Conservation (phyloP, 352 stramenopile genomes). For the Phytopythium montanum region DNA sequence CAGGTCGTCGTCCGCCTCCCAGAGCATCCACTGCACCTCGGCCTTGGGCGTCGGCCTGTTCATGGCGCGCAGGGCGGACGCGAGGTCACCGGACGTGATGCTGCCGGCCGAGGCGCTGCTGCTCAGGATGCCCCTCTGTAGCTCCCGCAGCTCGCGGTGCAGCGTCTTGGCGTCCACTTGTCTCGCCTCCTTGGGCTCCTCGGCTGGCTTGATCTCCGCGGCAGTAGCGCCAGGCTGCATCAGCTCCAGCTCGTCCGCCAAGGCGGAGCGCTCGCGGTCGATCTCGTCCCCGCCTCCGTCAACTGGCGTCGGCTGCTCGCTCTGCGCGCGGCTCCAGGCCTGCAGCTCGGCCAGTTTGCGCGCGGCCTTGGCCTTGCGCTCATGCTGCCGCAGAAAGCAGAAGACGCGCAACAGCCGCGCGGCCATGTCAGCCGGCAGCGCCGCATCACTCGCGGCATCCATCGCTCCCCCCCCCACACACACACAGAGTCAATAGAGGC, state of each 20-base stretch:
- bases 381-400: slow-evolving; percentile 50
- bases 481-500: too few species aligned
- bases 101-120: slow-evolving; percentile 29
- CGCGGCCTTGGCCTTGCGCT: slow-evolving; percentile 40
- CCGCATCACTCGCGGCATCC: slow-evolving; percentile 3
- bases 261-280: slow-evolving; percentile 12
- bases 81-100: slow-evolving; percentile 43
- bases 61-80: slow-evolving; percentile 38
- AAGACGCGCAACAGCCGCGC: slow-evolving; percentile 49
- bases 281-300: neutral
- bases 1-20: slow-evolving; percentile 95
- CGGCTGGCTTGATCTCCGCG: neutral
- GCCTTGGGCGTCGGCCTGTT: slow-evolving; percentile 34
- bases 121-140: slow-evolving; percentile 35
- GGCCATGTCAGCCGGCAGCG: slow-evolving; percentile 38
- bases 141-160: slow-evolving; percentile 37
- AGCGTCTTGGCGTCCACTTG: slow-evolving; percentile 12
- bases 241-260: slow-evolving; percentile 28
- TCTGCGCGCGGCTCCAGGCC: slow-evolving; percentile 14
- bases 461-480: too few species aligned
- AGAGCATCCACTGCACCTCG: slow-evolving; percentile 96
- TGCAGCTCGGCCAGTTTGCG: slow-evolving; percentile 32
- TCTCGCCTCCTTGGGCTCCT: neutral
- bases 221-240: slow-evolving; percentile 7
- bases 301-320: neutral